phyloP scores from a whole-genome alignment of 2,329 filamentous ascomycete species.

The Fusarium piperis region DNA sequence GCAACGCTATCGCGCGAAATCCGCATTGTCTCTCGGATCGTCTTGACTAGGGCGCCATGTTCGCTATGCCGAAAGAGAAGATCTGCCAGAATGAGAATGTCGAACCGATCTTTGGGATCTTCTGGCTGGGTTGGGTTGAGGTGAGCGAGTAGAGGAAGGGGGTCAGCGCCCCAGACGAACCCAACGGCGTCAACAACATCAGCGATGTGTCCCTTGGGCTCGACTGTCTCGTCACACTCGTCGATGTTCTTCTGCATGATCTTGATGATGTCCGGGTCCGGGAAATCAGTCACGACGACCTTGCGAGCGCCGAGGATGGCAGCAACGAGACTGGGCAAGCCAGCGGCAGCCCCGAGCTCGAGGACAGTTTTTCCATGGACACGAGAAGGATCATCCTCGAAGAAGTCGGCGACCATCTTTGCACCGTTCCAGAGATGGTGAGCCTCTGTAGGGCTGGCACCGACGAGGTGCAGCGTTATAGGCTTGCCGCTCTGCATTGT shows the following conservation, averaged over 20 bases:
- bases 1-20: conserved; percentile 67
- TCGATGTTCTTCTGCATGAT: conserved; percentile 83
- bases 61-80: conserved; percentile 92
- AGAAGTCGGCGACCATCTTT: conserved; percentile 78
- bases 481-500: conserved; percentile 71
- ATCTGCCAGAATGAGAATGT: conserved; percentile 87
- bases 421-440: conserved; percentile 93
- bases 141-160: conserved; percentile 65
- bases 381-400: conserved; percentile 74
- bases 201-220: conserved; percentile 44
- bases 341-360: conserved; percentile 89
- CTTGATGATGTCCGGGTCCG: conserved; percentile 82
- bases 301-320: conserved; percentile 75
- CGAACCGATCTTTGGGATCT: conserved; percentile 63
- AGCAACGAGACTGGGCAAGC: conserved; percentile 82
- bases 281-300: conserved; percentile 88
- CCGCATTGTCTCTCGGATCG: conserved; percentile 74
- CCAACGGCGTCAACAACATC: conserved; percentile 68
- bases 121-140: conserved; percentile 52
- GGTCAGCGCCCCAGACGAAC: conserved; percentile 83
- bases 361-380: conserved; percentile 78
- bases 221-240: conserved; percentile 56
- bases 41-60: conserved; percentile 79
- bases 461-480: conserved; percentile 81
- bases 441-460: conserved; percentile 88